Evolutionary conservation across 371 early-diverging fungal genomes (phyloP).

Genomic region (Mucor ambiguus): DNA sequence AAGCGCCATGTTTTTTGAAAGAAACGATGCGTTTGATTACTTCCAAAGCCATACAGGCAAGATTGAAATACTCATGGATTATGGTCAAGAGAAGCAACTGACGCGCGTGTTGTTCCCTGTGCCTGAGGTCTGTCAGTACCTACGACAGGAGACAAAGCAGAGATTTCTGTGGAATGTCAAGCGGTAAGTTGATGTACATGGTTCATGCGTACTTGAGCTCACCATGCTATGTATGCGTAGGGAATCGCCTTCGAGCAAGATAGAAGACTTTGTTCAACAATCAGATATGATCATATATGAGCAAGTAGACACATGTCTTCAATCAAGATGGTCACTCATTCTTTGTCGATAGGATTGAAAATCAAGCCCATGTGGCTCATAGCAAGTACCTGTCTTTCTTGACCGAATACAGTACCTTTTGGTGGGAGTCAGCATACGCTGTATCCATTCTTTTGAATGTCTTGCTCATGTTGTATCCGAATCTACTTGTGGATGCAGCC

Average conservation of each 20-base stretch:
- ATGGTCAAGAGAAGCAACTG: slow-evolving; percentile 42
- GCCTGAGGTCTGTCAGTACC: slow-evolving; percentile 56
- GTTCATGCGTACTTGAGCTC: neutral
- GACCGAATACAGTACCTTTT: slow-evolving; percentile 46
- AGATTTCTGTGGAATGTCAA: slow-evolving; percentile 56
- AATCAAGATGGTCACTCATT: no score
- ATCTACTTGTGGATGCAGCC: slow-evolving; percentile 1
- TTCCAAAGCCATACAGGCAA: slow-evolving; percentile 56
- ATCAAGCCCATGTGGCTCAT: slow-evolving; percentile 53
- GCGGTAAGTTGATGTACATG: slow-evolving; percentile 22
- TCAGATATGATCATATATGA: slow-evolving; percentile 58
- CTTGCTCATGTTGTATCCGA: slow-evolving; percentile 35
- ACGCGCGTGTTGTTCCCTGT: slow-evolving; percentile 55
- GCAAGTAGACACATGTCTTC: slow-evolving; percentile 15
- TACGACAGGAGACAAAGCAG: slow-evolving; percentile 51
- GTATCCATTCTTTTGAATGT: slow-evolving; percentile 48
- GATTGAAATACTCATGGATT: slow-evolving; percentile 59
- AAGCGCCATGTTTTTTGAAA: slow-evolving; percentile 32
- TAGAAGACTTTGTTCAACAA: slow-evolving; percentile 57
- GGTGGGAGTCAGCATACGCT: slow-evolving; percentile 56
- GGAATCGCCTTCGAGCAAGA: slow-evolving; percentile 55
- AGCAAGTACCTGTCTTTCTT: slow-evolving; percentile 37
- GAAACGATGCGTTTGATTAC: slow-evolving; percentile 38
- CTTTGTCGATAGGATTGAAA: slow-evolving; percentile 36
- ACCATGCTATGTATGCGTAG: slow-evolving; percentile 13